phyloP scores from a whole-genome alignment of 208 protist genomes.

The Trypanosoma avium region DNA sequence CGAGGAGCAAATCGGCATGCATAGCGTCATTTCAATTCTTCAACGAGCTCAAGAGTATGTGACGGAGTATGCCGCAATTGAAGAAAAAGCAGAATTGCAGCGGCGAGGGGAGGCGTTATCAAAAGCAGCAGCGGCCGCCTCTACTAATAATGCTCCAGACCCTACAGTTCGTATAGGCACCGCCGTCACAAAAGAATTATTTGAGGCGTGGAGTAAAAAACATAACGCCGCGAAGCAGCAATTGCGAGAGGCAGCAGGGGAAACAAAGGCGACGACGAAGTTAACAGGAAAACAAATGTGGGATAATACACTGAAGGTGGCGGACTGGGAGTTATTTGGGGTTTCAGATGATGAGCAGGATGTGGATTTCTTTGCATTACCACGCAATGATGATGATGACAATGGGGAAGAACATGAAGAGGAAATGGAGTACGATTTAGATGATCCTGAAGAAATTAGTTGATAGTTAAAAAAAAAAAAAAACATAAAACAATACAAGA shows the following conservation, averaged over 20 bases:
- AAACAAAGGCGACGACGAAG: constrained; percentile 61
- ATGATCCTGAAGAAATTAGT: constrained; percentile 38
- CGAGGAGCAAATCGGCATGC: constrained; percentile 79
- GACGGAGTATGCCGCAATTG: constrained; percentile 44
- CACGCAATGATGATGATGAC: constrained; percentile 38
- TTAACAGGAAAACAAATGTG: constrained; percentile 86
- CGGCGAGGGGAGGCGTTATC: constrained; percentile 63
- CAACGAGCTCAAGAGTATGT: constrained; percentile 81
- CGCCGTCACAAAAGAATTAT: constrained; percentile 80
- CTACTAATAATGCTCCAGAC: constrained; percentile 33
- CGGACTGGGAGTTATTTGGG: constrained; percentile 83
- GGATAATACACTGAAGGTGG: constrained; percentile 69
- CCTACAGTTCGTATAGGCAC: constrained; percentile 79
- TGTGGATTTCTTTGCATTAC: constrained; percentile 58
- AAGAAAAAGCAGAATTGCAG: constrained; percentile 70
- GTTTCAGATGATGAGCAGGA: constrained; percentile 65
- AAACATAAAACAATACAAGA: background rate
- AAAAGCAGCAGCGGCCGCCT: constrained; percentile 38
- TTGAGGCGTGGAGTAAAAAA: constrained; percentile 75
- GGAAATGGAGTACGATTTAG: constrained; percentile 76
- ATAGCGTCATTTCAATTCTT: constrained; percentile 67
- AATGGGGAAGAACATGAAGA: too few species aligned
- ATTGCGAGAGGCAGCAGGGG: constrained; percentile 20
- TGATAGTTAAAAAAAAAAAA: too few species aligned
- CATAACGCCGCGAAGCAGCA: constrained; percentile 57